A percentile compares a stretch with the other conserved stretches of the same genome.
Conservation (phyloP, 805 yeast species). For the Saccharomycopsis babjevae region DNA sequence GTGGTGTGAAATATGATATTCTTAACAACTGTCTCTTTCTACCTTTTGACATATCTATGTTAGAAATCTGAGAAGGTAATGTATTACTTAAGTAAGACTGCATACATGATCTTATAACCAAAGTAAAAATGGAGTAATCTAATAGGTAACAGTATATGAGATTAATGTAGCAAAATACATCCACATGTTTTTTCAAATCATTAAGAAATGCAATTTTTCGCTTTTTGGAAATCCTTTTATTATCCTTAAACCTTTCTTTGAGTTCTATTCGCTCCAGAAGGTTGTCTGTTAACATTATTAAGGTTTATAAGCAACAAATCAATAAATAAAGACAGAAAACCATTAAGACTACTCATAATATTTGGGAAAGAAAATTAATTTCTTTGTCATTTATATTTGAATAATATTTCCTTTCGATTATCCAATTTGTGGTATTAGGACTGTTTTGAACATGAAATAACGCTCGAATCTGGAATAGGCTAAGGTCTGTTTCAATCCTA, state of each 20-base stretch:
- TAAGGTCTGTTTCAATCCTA: too few species aligned
- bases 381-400: too few species aligned
- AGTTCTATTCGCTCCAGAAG: not conserved
- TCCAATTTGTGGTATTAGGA: too few species aligned
- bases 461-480: too few species aligned
- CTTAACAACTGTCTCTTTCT: constrained; percentile 24
- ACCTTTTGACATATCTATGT: constrained; percentile 18
- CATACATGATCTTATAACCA: constrained; percentile 24
- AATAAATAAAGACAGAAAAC: too few species aligned
- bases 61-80: constrained; percentile 27
- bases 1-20: constrained; percentile 23
- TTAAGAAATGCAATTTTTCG: not conserved
- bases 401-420: too few species aligned
- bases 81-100: constrained; percentile 34
- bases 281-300: not conserved
- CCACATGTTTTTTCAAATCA: not conserved
- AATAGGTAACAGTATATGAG: constrained; percentile 22
- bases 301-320: too few species aligned
- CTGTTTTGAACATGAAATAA: too few species aligned
- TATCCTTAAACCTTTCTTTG: not conserved
- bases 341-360: too few species aligned
- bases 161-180: not conserved
- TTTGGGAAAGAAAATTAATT: too few species aligned
- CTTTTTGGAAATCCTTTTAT: not conserved
- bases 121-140: constrained; percentile 19